A percentile compares a stretch with the other conserved stretches of the same genome.
These are phyloP conservation scores for Parietaria judaica DNA, from an alignment of 306 rosid species.

Conservation along the genomic window DNA sequence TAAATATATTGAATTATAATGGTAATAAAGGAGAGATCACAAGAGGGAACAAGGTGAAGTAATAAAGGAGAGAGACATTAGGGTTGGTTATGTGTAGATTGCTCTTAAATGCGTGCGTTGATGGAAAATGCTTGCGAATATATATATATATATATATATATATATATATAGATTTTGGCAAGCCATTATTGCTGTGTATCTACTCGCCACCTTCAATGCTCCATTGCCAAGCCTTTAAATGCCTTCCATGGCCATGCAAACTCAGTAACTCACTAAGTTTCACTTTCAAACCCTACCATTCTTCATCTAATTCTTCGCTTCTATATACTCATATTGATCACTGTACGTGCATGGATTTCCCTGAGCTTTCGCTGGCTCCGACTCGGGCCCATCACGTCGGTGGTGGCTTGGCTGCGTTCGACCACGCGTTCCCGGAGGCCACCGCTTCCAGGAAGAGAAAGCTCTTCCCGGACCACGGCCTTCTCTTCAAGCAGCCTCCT, in stretches of 20 bases:
- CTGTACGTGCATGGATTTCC: slow-evolving; percentile 18
- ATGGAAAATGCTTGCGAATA: not conserved
- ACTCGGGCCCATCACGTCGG: not conserved
- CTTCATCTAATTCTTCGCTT: no score
- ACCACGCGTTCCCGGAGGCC: slow-evolving; percentile 9
- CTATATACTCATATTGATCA: not conserved
- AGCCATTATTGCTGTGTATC: not conserved
- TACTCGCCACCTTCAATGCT: slow-evolving; percentile 40
- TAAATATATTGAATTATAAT: slow-evolving; percentile 1
- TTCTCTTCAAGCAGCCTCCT: not conserved
- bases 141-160: no score
- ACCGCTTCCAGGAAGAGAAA: slow-evolving; percentile 28
- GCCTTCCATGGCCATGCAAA: not conserved
- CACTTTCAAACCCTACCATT: not conserved
- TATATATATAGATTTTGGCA: no score
- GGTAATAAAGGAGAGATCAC: not conserved
- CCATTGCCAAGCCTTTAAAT: slow-evolving; percentile 17
- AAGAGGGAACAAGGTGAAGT: not conserved
- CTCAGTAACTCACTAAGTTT: not conserved
- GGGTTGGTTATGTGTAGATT: slow-evolving; percentile 28
- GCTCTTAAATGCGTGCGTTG: slow-evolving; percentile 24
- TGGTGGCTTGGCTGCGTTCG: not conserved
- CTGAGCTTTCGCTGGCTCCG: slow-evolving; percentile 31
- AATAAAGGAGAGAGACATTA: slow-evolving; percentile 1
- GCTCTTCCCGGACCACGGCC: slow-evolving; percentile 21